A percentile compares a stretch with the other conserved stretches of the same genome.
These are phyloP conservation scores for Aspergillus sp. DNA, from an alignment of 2,329 filamentous ascomycete species.

Conservation along the genomic window DNA sequence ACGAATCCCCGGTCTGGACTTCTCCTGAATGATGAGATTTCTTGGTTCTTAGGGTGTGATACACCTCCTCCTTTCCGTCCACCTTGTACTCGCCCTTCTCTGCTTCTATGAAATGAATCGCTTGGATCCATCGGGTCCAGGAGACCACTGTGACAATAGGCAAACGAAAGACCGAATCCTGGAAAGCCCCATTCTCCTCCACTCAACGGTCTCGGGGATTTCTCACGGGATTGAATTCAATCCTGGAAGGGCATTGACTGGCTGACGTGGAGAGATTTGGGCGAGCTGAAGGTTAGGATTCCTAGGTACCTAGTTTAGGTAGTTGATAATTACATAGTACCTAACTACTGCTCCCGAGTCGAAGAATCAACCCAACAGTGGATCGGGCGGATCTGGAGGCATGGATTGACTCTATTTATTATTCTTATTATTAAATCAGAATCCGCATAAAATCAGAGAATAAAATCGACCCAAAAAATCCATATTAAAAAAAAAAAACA, in stretches of 20 bases:
- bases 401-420: background rate
- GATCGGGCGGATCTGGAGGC: constrained; percentile 26
- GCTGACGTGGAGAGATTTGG: too few species aligned
- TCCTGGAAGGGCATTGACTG: background rate
- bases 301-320: too few species aligned
- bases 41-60: too few species aligned
- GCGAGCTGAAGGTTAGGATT: too few species aligned
- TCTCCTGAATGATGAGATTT: background rate
- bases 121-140: too few species aligned
- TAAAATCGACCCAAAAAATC: constrained; percentile 6
- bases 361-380: constrained; percentile 14
- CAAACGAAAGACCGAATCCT: background rate
- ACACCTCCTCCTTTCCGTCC: too few species aligned
- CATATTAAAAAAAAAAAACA: constrained; percentile 15
- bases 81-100: too few species aligned
- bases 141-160: background rate
- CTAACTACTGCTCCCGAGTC: background rate
- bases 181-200: background rate
- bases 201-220: constrained; percentile 1
- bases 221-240: background rate
- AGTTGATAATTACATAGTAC: background rate
- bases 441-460: constrained; percentile 9
- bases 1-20: background rate
- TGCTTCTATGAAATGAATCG: too few species aligned
- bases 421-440: constrained; percentile 10